Evolutionary conservation across 2,329 filamentous ascomycete genomes (phyloP).

Genomic region (Penicillium capsulatum): DNA sequence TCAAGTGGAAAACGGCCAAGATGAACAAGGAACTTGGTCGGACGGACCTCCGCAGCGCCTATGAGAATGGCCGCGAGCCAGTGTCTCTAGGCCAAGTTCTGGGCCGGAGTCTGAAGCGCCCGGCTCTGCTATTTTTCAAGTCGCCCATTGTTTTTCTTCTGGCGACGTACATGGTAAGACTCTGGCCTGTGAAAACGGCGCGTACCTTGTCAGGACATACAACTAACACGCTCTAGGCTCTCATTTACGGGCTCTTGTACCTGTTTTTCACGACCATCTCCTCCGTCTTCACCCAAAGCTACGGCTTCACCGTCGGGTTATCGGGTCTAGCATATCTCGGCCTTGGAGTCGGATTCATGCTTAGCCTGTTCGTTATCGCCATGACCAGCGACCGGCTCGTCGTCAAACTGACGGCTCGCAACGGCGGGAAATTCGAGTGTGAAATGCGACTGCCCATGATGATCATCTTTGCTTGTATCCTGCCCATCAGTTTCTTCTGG

Average conservation of each 20-base stretch:
- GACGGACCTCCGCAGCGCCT: constrained; percentile 23
- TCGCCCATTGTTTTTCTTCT: constrained; percentile 52
- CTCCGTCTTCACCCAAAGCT: constrained; percentile 44
- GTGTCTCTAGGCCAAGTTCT: constrained; percentile 7
- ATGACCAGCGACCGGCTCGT: constrained; percentile 29
- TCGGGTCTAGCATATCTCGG: constrained; percentile 48
- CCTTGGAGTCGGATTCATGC: constrained; percentile 41
- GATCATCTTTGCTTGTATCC: constrained; percentile 50
- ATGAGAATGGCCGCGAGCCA: constrained; percentile 6
- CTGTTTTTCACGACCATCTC: constrained; percentile 52
- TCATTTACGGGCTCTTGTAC: constrained; percentile 52
- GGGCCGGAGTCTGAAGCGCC: constrained; percentile 12
- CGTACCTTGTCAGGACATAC: too few relatives aligned
- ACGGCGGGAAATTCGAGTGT: constrained; percentile 40
- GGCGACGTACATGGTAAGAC: constrained; percentile 46
- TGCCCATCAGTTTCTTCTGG: constrained; percentile 54
- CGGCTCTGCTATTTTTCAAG: constrained; percentile 43
- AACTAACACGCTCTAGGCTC: too few relatives aligned
- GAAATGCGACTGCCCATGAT: constrained; percentile 52
- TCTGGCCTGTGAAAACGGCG: too few relatives aligned
- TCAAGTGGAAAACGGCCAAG: constrained; percentile 22
- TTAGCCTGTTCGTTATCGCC: constrained; percentile 34
- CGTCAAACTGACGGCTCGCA: constrained; percentile 23
- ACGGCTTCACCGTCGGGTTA: constrained; percentile 42
- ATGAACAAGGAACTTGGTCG: constrained; percentile 20